These are phyloP conservation scores for Dendryphion nanum DNA, from an alignment of 2,329 filamentous ascomycete species.

Conservation along the genomic window DNA sequence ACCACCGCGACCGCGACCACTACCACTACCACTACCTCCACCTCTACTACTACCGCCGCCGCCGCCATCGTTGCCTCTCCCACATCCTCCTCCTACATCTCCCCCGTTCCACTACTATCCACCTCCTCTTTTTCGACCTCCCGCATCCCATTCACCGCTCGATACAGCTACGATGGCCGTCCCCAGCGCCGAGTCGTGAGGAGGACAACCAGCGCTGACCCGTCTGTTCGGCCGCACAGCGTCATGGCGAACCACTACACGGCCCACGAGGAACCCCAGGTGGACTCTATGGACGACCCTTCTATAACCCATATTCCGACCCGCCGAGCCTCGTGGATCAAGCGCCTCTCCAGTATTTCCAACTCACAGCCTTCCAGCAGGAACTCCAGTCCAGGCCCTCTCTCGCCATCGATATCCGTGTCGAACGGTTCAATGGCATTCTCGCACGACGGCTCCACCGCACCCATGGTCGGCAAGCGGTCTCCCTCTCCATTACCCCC, in stretches of 20 bases:
- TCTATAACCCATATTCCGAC: conserved; percentile 25
- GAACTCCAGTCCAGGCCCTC: conserved; percentile 63
- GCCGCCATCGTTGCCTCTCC: conserved; percentile 19
- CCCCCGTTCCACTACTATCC: conserved; percentile 20
- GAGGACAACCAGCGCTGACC: conserved; percentile 33
- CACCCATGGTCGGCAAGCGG: conserved; percentile 57
- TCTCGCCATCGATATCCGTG: conserved; percentile 64
- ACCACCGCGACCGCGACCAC: conserved; percentile 23
- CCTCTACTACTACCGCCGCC: background rate
- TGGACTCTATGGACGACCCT: conserved; percentile 23
- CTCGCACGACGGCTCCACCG: conserved; percentile 55
- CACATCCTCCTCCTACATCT: conserved; percentile 20
- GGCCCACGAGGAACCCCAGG: conserved; percentile 18
- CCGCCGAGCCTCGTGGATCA: conserved; percentile 64
- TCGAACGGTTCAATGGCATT: conserved; percentile 57
- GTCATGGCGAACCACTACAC: conserved; percentile 18
- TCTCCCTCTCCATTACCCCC: conserved; percentile 50
- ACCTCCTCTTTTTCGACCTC: conserved; percentile 10
- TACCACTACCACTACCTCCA: conserved; percentile 8
- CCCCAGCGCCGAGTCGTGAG: conserved; percentile 29
- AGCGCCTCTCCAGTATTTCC: conserved; percentile 66
- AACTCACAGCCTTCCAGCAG: conserved; percentile 63
- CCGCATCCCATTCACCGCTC: conserved; percentile 24
- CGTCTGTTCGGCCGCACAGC: conserved; percentile 16
- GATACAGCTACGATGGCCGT: conserved; percentile 29